Conservation (phyloP, 1,284 basidiomycete species). For the Nidula niveotomentosa region DNA sequence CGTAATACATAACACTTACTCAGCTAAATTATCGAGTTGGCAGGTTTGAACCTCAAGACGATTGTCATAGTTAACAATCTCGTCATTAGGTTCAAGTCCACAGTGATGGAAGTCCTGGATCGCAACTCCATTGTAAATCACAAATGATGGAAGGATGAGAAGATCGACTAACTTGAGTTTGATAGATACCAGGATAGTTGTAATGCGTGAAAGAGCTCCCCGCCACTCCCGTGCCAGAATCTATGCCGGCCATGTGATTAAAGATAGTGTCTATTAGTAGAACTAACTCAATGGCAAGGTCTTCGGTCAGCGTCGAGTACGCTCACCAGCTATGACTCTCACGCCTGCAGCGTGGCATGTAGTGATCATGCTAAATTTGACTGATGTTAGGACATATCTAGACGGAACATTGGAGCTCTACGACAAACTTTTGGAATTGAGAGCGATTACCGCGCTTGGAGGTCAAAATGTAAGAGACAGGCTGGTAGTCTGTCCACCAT, state of each 20-base stretch:
- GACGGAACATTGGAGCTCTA: no score
- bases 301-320: neutral
- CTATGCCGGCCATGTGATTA: constrained; percentile 63
- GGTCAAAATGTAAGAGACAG: constrained; percentile 59
- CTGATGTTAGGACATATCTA: neutral
- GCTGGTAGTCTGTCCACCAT: constrained; percentile 75
- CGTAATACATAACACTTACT: constrained; percentile 35
- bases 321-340: constrained; percentile 52
- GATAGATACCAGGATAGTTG: constrained; percentile 56
- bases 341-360: constrained; percentile 64
- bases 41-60: constrained; percentile 60
- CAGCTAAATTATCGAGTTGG: constrained; percentile 54
- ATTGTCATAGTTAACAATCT: constrained; percentile 57
- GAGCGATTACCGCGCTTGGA: constrained; percentile 57
- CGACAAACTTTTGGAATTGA: constrained; percentile 35
- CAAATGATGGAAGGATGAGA: no score
- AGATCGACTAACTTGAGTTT: constrained; percentile 27
- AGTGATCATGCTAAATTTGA: constrained; percentile 45
- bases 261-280: constrained; percentile 50
- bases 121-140: no score
- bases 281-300: neutral
- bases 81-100: constrained; percentile 48
- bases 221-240: constrained; percentile 48
- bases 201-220: constrained; percentile 59
- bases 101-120: constrained; percentile 64